Percentiles rank a stretch among this genome's conserved stretches.
These are phyloP conservation scores for Colletotrichum sp. DNA, from an alignment of 2,329 filamentous ascomycete genomes.

Conservation along the genomic window DNA sequence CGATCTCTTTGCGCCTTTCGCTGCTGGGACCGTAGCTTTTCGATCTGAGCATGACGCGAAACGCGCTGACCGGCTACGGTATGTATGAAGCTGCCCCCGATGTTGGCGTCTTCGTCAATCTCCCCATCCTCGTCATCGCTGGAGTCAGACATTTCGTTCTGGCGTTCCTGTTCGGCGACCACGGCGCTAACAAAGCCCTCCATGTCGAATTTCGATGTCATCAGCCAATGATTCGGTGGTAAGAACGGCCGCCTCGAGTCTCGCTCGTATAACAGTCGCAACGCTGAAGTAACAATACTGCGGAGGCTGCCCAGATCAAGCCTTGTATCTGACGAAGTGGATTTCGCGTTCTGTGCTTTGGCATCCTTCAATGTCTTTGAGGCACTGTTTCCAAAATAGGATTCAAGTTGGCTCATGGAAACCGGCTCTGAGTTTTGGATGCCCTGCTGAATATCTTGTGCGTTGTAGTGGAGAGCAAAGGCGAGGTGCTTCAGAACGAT, in stretches of 20 bases:
- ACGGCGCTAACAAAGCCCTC: slow-evolving; percentile 85
- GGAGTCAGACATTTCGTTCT: slow-evolving; percentile 56
- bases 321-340: slow-evolving; percentile 26
- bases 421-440: slow-evolving; percentile 1
- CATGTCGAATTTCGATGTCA: slow-evolving; percentile 89
- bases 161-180: slow-evolving; percentile 84
- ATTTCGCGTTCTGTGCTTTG: background rate
- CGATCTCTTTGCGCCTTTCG: slow-evolving; percentile 72
- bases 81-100: slow-evolving; percentile 24
- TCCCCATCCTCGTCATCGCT: slow-evolving; percentile 35
- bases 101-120: slow-evolving; percentile 29
- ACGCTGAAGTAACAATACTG: slow-evolving; percentile 76
- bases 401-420: slow-evolving; percentile 13
- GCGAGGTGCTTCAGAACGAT: slow-evolving; percentile 89
- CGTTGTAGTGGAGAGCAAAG: slow-evolving; percentile 87
- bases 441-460: slow-evolving; percentile 60
- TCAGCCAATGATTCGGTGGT: slow-evolving; percentile 87
- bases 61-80: slow-evolving; percentile 61
- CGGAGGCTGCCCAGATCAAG: slow-evolving; percentile 80
- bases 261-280: slow-evolving; percentile 90
- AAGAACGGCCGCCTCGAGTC: slow-evolving; percentile 89
- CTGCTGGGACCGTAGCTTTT: slow-evolving; percentile 68
- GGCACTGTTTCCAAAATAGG: slow-evolving; percentile 8
- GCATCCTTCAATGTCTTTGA: background rate
- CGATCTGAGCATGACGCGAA: slow-evolving; percentile 67